These are phyloP conservation scores for Calocybe gangraenosa DNA, from an alignment of 768 basidiomycete genomes.

Conservation along the genomic window DNA sequence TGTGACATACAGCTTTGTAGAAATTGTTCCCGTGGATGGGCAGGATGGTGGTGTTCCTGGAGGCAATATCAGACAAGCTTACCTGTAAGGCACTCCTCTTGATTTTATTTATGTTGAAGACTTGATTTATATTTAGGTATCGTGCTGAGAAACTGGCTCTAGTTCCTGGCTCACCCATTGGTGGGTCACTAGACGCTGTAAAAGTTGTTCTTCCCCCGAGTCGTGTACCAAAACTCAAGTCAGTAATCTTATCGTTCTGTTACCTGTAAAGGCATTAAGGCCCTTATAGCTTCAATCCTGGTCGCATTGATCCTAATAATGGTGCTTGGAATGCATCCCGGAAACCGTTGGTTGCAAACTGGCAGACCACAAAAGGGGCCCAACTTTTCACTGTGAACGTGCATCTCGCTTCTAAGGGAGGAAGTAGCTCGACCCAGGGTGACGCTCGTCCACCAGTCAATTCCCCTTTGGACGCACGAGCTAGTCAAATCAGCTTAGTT, in stretches of 20 bases:
- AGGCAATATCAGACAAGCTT: constrained; percentile 60
- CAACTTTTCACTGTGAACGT: constrained; percentile 57
- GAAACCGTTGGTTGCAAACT: constrained; percentile 58
- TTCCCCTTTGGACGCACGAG: constrained; percentile 41
- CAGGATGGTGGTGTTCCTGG: constrained; percentile 60
- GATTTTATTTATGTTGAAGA: not conserved
- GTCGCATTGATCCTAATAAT: constrained; percentile 56
- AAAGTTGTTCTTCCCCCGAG: constrained; percentile 27
- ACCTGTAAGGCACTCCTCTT: constrained; percentile 34
- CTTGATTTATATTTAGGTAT: constrained; percentile 26
- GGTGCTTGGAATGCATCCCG: constrained; percentile 51
- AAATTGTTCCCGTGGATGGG: constrained; percentile 48
- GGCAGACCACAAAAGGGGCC: constrained; percentile 40
- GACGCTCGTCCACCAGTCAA: constrained; percentile 59
- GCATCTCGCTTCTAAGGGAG: constrained; percentile 55
- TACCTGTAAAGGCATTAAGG: not conserved
- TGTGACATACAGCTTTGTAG: constrained; percentile 44
- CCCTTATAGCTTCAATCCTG: constrained; percentile 52
- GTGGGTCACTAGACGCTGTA: constrained; percentile 44
- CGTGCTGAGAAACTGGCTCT: constrained; percentile 46
- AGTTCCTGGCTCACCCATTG: constrained; percentile 39
- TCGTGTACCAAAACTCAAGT: constrained; percentile 40
- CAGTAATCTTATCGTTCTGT: constrained; percentile 4
- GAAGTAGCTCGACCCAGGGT: constrained; percentile 50
- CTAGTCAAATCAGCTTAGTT: constrained; percentile 44